Conservation (phyloP, 345 rosid species). For the Ricinus communis region DNA sequence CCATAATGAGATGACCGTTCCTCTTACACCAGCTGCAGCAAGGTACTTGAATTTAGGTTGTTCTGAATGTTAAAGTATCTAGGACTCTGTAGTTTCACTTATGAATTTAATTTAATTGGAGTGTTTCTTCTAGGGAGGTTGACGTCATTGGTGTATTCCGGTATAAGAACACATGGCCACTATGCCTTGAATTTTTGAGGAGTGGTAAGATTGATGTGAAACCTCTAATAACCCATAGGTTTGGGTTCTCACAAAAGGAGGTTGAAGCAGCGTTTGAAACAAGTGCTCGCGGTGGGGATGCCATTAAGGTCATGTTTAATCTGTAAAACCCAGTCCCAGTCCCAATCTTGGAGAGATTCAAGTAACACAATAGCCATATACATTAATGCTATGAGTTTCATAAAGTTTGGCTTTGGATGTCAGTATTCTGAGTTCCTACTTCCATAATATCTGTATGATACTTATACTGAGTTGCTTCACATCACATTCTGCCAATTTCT, state of each 20-base stretch:
- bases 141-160: slow-evolving; percentile 81
- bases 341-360: neutral
- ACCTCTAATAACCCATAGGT: slow-evolving; percentile 85
- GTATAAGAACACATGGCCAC: slow-evolving; percentile 91
- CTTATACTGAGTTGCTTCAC: too few species aligned
- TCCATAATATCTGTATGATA: too few species aligned
- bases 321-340: slow-evolving; percentile 26
- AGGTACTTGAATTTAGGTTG: slow-evolving; percentile 46
- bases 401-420: too few species aligned
- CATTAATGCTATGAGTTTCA: too few species aligned
- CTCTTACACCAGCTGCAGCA: slow-evolving; percentile 87
- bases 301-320: slow-evolving; percentile 94
- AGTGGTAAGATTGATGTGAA: slow-evolving; percentile 83
- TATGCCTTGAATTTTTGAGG: slow-evolving; percentile 68
- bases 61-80: too few species aligned
- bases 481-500: too few species aligned
- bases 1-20: slow-evolving; percentile 75
- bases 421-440: too few species aligned
- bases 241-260: slow-evolving; percentile 78
- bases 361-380: neutral
- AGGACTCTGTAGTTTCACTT: neutral
- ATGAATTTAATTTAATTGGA: neutral
- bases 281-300: slow-evolving; percentile 73
- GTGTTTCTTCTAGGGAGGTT: slow-evolving; percentile 58
- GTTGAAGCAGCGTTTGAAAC: slow-evolving; percentile 83